Percentiles rank a stretch among this genome's conserved stretches.
phyloP scores from a whole-genome alignment of 495 filamentous ascomycete genomes.

The Neurospora sp. region DNA sequence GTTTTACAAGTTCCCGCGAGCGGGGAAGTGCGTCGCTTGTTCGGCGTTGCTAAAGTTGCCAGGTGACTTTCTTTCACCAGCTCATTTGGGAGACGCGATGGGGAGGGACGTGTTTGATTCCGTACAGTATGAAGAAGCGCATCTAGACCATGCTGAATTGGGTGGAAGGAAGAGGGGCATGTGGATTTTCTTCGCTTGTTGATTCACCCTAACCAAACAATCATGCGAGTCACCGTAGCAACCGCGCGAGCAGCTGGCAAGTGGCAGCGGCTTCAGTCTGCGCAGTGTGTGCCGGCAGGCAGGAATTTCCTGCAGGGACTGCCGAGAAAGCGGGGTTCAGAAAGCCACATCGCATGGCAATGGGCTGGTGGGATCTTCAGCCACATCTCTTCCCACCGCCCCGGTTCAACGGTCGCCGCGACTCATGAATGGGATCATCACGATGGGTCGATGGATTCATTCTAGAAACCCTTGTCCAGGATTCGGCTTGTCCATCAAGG shows the following conservation, averaged over 20 bases:
- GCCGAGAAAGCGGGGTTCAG: neutral
- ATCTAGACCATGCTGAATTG: neutral
- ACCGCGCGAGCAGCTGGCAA: slow-evolving; percentile 8
- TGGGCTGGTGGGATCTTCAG: neutral
- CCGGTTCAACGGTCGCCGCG: neutral
- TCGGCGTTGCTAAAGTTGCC: neutral
- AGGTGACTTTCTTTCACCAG: neutral
- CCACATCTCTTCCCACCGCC: neutral
- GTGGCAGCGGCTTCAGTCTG: neutral
- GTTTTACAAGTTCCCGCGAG: neutral
- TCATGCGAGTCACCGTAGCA: slow-evolving; percentile 14
- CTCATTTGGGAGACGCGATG: neutral
- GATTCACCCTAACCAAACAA: slow-evolving; percentile 9
- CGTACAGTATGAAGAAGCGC: neutral
- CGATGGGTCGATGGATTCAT: neutral
- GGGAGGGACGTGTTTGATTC: neutral
- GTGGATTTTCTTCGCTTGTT: neutral
- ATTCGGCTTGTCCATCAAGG: neutral
- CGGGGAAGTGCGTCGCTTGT: neutral
- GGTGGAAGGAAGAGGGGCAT: neutral
- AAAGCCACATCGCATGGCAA: neutral
- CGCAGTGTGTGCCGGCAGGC: neutral
- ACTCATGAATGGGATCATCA: neutral
- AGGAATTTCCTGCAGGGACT: neutral
- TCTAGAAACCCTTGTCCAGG: neutral